Base-by-base conservation (phyloP, 2,329 filamentous ascomycete species). In the Cladosporium sp. region DNA sequence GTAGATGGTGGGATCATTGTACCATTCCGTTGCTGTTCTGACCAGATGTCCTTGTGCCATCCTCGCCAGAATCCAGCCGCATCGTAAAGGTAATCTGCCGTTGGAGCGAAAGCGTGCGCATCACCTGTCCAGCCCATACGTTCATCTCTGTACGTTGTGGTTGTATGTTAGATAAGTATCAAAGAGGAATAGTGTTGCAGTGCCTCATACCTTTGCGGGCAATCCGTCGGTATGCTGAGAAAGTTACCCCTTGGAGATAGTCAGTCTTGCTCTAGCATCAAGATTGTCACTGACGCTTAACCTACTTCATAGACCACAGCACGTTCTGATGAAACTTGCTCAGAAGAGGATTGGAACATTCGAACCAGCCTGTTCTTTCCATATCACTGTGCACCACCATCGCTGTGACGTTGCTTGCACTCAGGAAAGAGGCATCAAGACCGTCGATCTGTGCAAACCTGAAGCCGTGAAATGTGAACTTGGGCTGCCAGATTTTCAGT, bases 261-360 rank as follows among this genome's bases (percentile, higher is more conserved):
- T 34, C 32, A 34, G n/a, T 34, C 12, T 5, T 15, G n/a, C 13
- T 15, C 32, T 7, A 15, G 11, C 5, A 34, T n/a, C n/a, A n/a
- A n/a, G n/a, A n/a, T n/a, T n/a, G n/a, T n/a, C n/a, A n/a, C n/a
- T n/a, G n/a, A n/a, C n/a, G n/a, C n/a, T n/a, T n/a, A n/a, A n/a
- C 43, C 24, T 41, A 45, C 22, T 73, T 71, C 74, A 82, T 80
- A 4, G 73, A 73, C 80, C 80, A 83, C 24, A 68, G 59, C 0
- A 78, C 71, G 48, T 84, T 84, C 1, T 70, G 48, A 54, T 83
- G 75, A 4, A 84, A 70, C 40, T 75, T 66, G 56, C 81, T 83
- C 20, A 84, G 55, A 3, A 74, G 63, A 0, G 57, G 41, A 42
- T 83, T 63, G 0, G 80, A 83, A 50, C 75, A 80, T 7, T 70